Evolutionary conservation across 208 protist species (phyloP), one percentile per base, ranked within the genome.

Genomic region (Trypanosoma platydactyli): DNA sequence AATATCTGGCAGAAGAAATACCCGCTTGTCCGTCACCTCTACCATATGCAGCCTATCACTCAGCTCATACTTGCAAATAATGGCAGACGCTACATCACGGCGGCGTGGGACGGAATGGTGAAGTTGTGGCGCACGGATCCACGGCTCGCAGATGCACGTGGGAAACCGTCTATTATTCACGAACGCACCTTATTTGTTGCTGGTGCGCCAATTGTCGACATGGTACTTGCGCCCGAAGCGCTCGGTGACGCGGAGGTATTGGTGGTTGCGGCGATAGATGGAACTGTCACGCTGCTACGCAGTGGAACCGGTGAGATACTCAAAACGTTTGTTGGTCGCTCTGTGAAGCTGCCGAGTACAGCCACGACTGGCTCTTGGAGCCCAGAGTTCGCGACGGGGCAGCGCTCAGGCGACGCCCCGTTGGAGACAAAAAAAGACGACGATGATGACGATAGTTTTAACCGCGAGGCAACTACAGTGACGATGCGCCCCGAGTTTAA

Each of bases 41-140:
- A 88, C 54, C 91, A 96, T 78, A 76, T 73, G 30, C 67, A 84
- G 52, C 70, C 84, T 24, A 85, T 96, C 53, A 82, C 71, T 5
- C 75, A 82, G 49, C 65, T 96, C 3, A 56, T 92, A 20, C 57
- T 80, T 50, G 80, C 83, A 51, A 63, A 79, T 33, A 75, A 69
- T 11, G 79, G 69, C n/a, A 66, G 67, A 12, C 73, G 85, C 46
- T 94, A 89, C 68, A 68, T 94, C 57, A 96, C 85, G 3, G 84
- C 76, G 1, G 76, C 79, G 1, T 66, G 67, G 42, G 91, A 96
- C 71, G 91, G 88, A 0, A 77, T 89, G n/a, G 84, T 94, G 51
- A 96, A 96, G 68, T 64, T 93, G 33, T 96, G 88, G 91, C 72
- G 78, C 1, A 67, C 82, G 0, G 83, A 92, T 59, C 79, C 80